These are phyloP conservation scores for Ramularia endophylla DNA, from an alignment of 2,329 filamentous ascomycete species.

Conservation along the genomic window DNA sequence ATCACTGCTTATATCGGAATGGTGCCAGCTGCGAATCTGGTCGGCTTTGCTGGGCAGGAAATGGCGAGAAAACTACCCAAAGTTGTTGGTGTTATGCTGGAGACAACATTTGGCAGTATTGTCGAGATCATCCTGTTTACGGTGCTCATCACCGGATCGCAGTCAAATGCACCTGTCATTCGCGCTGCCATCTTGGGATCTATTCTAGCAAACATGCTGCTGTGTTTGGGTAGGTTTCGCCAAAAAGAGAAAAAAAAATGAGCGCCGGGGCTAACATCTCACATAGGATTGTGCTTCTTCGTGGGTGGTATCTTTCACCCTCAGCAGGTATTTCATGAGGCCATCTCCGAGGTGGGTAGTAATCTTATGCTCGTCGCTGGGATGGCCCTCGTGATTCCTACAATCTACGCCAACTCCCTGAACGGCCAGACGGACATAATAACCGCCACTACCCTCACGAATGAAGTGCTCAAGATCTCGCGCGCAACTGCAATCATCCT, in stretches of 20 bases:
- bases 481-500: slow-evolving; percentile 66
- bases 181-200: slow-evolving; percentile 78
- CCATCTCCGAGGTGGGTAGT: slow-evolving; percentile 72
- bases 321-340: slow-evolving; percentile 66
- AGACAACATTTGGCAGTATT: slow-evolving; percentile 56
- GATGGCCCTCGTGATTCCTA: slow-evolving; percentile 43
- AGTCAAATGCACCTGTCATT: slow-evolving; percentile 52
- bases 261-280: slow-evolving; percentile 4
- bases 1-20: slow-evolving; percentile 46
- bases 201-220: slow-evolving; percentile 71
- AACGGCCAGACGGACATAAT: slow-evolving; percentile 1
- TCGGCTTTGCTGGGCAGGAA: slow-evolving; percentile 62
- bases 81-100: slow-evolving; percentile 57
- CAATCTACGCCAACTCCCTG: slow-evolving; percentile 47
- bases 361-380: slow-evolving; percentile 72
- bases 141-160: slow-evolving; percentile 50
- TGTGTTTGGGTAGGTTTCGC: slow-evolving; percentile 60
- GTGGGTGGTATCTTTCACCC: slow-evolving; percentile 64
- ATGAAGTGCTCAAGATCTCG: slow-evolving; percentile 59
- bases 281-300: slow-evolving; percentile 61
- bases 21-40: slow-evolving; percentile 45
- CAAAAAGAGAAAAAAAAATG: too few species aligned
- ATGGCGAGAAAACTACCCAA: slow-evolving; percentile 68
- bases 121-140: slow-evolving; percentile 82
- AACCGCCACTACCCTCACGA: slow-evolving; percentile 34